These are phyloP conservation scores for Paradendryphiella salina DNA, from an alignment of 2,329 filamentous ascomycete genomes.

Conservation along the genomic window DNA sequence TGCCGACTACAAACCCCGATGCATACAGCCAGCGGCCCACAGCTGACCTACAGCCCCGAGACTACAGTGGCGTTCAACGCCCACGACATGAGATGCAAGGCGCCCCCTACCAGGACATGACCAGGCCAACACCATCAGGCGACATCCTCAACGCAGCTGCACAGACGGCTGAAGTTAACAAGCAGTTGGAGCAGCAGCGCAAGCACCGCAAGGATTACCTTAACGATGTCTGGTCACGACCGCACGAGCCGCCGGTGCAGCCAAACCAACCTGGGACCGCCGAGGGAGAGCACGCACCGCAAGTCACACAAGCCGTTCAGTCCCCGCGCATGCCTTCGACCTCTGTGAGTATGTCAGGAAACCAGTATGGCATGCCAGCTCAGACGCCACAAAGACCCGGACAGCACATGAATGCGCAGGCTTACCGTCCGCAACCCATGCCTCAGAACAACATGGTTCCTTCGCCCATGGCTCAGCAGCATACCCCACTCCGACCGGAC, in stretches of 20 bases:
- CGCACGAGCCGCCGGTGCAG: conserved; percentile 74
- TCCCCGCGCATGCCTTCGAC: conserved; percentile 62
- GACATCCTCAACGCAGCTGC: conserved; percentile 86
- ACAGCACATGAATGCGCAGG: conserved; percentile 65
- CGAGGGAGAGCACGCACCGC: conserved; percentile 46
- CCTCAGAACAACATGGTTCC: conserved; percentile 72
- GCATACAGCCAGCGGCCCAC: conserved; percentile 76
- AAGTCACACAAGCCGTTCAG: conserved; percentile 51
- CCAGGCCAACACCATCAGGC: conserved; percentile 71
- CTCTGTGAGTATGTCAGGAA: conserved; percentile 57
- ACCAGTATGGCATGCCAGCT: conserved; percentile 61
- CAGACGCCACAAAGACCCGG: conserved; percentile 61
- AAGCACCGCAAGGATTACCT: conserved; percentile 78
- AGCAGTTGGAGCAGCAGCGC: conserved; percentile 77
- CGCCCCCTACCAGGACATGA: conserved; percentile 80
- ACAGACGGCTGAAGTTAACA: conserved; percentile 89
- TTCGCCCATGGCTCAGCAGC: conserved; percentile 71
- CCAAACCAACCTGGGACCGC: conserved; percentile 48
- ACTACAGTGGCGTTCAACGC: conserved; percentile 81
- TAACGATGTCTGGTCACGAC: conserved; percentile 78
- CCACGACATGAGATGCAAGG: conserved; percentile 89
- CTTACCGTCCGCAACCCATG: conserved; percentile 72
- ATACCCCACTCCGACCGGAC: conserved; percentile 61
- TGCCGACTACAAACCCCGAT: conserved; percentile 68
- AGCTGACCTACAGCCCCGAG: conserved; percentile 73